A percentile compares a stretch with the other conserved stretches of the same genome.
phyloP scores from a whole-genome alignment of 805 yeast species.

The Candida coquimbonensis region DNA sequence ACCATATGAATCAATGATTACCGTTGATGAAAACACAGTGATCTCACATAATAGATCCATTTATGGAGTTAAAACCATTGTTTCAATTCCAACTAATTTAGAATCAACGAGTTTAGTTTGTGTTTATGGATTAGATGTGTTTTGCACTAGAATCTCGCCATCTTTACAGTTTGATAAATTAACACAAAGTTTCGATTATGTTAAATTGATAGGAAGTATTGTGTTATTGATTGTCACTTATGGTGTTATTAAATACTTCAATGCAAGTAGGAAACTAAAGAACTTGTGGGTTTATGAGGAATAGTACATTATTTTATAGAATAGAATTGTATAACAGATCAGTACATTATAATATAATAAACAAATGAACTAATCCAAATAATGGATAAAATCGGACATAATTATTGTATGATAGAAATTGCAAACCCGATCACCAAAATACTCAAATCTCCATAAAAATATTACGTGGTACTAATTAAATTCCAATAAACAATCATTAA shows the following conservation, averaged over 20 bases:
- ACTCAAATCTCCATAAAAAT: background rate
- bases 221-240: conserved; percentile 40
- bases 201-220: conserved; percentile 56
- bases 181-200: conserved; percentile 58
- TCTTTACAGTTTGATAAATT: conserved; percentile 78
- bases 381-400: background rate
- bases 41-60: conserved; percentile 47
- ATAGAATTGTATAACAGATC: too few relatives aligned
- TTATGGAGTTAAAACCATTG: conserved; percentile 26
- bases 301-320: background rate
- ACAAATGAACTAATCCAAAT: background rate
- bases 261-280: conserved; percentile 44
- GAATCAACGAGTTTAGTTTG: conserved; percentile 80
- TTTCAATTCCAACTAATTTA: conserved; percentile 53
- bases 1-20: conserved; percentile 61
- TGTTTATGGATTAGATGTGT: conserved; percentile 59
- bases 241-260: conserved; percentile 50
- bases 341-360: too few relatives aligned
- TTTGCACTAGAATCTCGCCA: conserved; percentile 73
- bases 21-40: conserved; percentile 36
- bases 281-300: conserved; percentile 16
- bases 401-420: background rate
- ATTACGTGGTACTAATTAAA: too few relatives aligned
- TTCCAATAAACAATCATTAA: background rate
- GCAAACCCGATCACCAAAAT: background rate